Evolutionary conservation across 257 asterid species (phyloP).

Genomic region (Solanum pinnatisectum): DNA sequence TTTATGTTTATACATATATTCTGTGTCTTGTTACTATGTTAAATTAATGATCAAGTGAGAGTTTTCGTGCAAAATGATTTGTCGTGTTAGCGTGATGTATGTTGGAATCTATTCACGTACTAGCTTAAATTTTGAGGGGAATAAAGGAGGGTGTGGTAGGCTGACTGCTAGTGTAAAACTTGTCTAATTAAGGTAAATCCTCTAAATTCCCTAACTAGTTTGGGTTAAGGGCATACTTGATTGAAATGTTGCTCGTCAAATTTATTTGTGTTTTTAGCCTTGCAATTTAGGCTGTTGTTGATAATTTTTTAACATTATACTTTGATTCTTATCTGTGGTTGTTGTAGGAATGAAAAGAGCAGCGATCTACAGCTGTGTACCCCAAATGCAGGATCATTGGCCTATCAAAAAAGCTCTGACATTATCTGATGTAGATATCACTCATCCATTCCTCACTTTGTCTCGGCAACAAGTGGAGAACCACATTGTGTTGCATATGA

Average conservation of each 20-base stretch:
- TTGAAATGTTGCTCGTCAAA: background rate
- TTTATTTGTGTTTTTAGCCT: background rate
- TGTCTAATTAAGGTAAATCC: background rate
- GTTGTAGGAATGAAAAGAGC: slow-evolving; percentile 51
- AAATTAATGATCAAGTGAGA: background rate
- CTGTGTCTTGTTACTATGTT: background rate
- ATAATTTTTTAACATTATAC: background rate
- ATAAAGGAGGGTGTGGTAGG: background rate
- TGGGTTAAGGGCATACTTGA: background rate
- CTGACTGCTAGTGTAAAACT: background rate
- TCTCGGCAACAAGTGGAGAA: slow-evolving; percentile 77
- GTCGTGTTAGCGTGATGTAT: background rate
- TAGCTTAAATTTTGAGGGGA: background rate
- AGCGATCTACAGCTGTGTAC: slow-evolving; percentile 32
- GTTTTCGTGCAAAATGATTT: background rate
- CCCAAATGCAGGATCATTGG: slow-evolving; percentile 54
- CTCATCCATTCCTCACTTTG: slow-evolving; percentile 74
- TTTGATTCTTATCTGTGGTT: background rate
- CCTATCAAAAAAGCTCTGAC: slow-evolving; percentile 70
- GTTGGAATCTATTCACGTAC: background rate
- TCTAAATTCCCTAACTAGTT: background rate
- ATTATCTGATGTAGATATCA: slow-evolving; percentile 67
- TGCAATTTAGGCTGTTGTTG: background rate
- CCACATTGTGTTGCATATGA: slow-evolving; percentile 51
- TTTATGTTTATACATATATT: background rate